These are phyloP conservation scores for Amesomyces nigricolor DNA, from an alignment of 2,329 filamentous ascomycete genomes.

Conservation along the genomic window DNA sequence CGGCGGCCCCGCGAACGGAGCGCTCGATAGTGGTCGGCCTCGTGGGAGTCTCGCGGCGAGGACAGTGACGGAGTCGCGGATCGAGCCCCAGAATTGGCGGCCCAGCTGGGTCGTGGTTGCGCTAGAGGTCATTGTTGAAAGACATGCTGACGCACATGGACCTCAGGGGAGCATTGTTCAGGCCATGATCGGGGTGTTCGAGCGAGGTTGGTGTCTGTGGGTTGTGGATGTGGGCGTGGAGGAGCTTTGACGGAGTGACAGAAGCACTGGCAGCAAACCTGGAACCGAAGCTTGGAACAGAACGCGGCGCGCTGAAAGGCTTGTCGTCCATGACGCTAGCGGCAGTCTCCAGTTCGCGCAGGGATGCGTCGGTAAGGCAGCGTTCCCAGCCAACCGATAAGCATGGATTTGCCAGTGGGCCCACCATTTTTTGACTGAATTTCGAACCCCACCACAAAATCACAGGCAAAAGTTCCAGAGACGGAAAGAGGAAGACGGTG, in stretches of 20 bases:
- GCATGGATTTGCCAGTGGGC: slow-evolving; percentile 20
- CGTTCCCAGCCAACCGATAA: slow-evolving; percentile 26
- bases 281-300: neutral
- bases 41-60: slow-evolving; percentile 22
- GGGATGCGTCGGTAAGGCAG: slow-evolving; percentile 5
- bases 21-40: slow-evolving; percentile 17
- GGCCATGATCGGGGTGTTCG: slow-evolving; percentile 17
- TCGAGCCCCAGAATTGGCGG: slow-evolving; percentile 32
- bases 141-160: slow-evolving; percentile 24
- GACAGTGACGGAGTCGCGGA: slow-evolving; percentile 28
- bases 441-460: slow-evolving; percentile 28
- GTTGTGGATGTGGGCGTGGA: too few species aligned
- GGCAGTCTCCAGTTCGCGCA: slow-evolving; percentile 6
- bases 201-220: neutral
- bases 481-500: neutral
- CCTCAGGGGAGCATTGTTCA: slow-evolving; percentile 16
- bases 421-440: slow-evolving; percentile 25
- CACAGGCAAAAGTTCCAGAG: slow-evolving; percentile 1
- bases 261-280: neutral
- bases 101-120: slow-evolving; percentile 33
- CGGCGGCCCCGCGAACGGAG: slow-evolving; percentile 11
- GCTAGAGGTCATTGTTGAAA: slow-evolving; percentile 33
- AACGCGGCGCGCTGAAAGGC: slow-evolving; percentile 20
- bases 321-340: slow-evolving; percentile 26
- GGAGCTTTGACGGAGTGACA: too few species aligned